Percentiles rank a stretch among this genome's conserved stretches.
Evolutionary conservation across 805 yeast species (phyloP).

Genomic region (Candida coquimbonensis): DNA sequence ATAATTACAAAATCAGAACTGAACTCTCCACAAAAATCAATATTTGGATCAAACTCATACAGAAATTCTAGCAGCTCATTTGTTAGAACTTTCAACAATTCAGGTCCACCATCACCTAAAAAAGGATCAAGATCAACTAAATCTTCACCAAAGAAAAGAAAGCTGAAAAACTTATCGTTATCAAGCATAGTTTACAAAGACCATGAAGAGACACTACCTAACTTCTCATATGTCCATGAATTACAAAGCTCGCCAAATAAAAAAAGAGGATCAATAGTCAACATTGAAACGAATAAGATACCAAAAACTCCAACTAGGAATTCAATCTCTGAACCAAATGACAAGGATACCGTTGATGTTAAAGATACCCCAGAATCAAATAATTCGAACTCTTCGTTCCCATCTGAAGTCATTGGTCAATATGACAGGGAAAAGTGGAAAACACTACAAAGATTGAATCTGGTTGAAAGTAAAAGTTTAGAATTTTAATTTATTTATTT

Average conservation of each 20-base stretch:
- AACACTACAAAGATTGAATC: slow-evolving; percentile 35
- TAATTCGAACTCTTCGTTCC: slow-evolving; percentile 34
- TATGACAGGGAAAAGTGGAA: slow-evolving; percentile 64
- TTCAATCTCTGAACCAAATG: background rate
- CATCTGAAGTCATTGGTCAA: slow-evolving; percentile 54
- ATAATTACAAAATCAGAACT: background rate
- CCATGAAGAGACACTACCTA: slow-evolving; percentile 10
- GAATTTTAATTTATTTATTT: background rate
- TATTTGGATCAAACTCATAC: slow-evolving; percentile 15
- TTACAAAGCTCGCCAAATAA: slow-evolving; percentile 14
- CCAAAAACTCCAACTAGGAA: slow-evolving; percentile 8
- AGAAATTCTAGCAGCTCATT: slow-evolving; percentile 14
- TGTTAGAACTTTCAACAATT: slow-evolving; percentile 7
- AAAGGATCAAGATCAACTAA: slow-evolving; percentile 7
- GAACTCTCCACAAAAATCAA: slow-evolving; percentile 23
- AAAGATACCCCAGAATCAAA: slow-evolving; percentile 28
- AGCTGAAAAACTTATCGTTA: slow-evolving; percentile 20
- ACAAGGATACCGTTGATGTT: slow-evolving; percentile 19
- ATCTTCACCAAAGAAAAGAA: slow-evolving; percentile 12
- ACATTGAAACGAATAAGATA: background rate
- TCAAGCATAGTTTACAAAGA: slow-evolving; percentile 21
- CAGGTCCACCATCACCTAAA: slow-evolving; percentile 19
- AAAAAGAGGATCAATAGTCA: background rate
- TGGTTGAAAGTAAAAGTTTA: slow-evolving; percentile 5
- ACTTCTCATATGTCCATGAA: slow-evolving; percentile 21